phyloP scores from a whole-genome alignment of 2,329 filamentous ascomycete genomes.

The Coniochaeta pulveracea region DNA sequence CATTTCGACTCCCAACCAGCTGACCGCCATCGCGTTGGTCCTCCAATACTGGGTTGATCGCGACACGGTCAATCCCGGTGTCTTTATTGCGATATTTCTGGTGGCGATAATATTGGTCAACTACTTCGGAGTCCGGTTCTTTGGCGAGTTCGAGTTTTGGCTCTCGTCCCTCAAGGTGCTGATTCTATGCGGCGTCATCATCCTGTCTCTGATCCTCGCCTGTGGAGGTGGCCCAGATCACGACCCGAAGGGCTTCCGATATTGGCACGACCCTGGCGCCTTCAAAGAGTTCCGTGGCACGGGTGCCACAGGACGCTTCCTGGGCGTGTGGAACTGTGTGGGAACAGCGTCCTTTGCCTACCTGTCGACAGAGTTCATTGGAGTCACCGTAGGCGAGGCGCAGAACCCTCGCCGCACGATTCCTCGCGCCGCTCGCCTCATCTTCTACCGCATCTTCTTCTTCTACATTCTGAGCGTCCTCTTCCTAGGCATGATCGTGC shows the following conservation, averaged over 20 bases:
- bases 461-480: constrained; percentile 48
- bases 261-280: constrained; percentile 25
- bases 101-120: constrained; percentile 42
- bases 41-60: constrained; percentile 47
- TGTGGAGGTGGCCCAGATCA: constrained; percentile 13
- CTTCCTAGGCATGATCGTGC: constrained; percentile 49
- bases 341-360: constrained; percentile 37
- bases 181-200: constrained; percentile 45
- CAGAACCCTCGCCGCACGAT: constrained; percentile 28
- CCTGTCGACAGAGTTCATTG: constrained; percentile 36
- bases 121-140: constrained; percentile 43
- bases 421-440: constrained; percentile 45
- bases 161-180: constrained; percentile 50
- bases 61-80: constrained; percentile 31
- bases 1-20: constrained; percentile 74
- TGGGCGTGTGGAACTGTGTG: constrained; percentile 35
- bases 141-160: constrained; percentile 52
- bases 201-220: constrained; percentile 19
- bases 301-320: constrained; percentile 26
- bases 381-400: constrained; percentile 39
- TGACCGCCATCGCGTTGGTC: constrained; percentile 46
- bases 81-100: constrained; percentile 50
- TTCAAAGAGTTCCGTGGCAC: constrained; percentile 20
- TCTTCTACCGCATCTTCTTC: constrained; percentile 50
- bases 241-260: constrained; percentile 21